Evolutionary conservation across 352 stramenopile species (phyloP).

Genomic region (Pythium aquatile): DNA sequence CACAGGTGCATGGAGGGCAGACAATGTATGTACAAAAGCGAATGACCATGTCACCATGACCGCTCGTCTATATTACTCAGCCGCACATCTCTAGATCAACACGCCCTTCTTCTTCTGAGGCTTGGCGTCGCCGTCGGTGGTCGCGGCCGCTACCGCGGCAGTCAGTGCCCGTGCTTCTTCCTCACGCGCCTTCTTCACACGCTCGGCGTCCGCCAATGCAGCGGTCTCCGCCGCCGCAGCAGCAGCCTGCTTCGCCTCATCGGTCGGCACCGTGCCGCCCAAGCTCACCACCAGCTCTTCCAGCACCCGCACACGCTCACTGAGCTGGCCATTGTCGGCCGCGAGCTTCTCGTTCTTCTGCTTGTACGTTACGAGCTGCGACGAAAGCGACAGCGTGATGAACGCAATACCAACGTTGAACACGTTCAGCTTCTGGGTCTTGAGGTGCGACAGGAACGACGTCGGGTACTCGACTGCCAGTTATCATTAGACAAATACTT

Average conservation of each 20-base stretch:
- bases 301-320: slow-evolving; percentile 47
- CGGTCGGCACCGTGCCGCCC: slow-evolving; percentile 54
- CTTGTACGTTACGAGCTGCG: slow-evolving; percentile 76
- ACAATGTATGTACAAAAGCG: slow-evolving; percentile 9
- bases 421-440: slow-evolving; percentile 80
- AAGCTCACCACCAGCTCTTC: slow-evolving; percentile 66
- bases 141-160: slow-evolving; percentile 10
- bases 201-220: slow-evolving; percentile 34
- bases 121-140: slow-evolving; percentile 18
- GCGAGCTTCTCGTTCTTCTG: slow-evolving; percentile 47
- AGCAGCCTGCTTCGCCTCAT: slow-evolving; percentile 32
- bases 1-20: background rate
- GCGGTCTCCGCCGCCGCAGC: slow-evolving; percentile 25
- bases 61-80: slow-evolving; percentile 1
- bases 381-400: slow-evolving; percentile 83
- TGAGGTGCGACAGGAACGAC: slow-evolving; percentile 77
- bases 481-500: background rate
- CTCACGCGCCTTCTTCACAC: slow-evolving; percentile 40
- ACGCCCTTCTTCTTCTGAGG: slow-evolving; percentile 49
- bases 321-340: slow-evolving; percentile 42
- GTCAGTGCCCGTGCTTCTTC: slow-evolving; percentile 43
- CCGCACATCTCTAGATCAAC: slow-evolving; percentile 50
- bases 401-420: slow-evolving; percentile 86
- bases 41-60: slow-evolving; percentile 8
- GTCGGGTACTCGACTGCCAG: slow-evolving; percentile 64